A percentile compares a stretch with the other conserved stretches of the same genome.
phyloP scores from a whole-genome alignment of 2,329 filamentous ascomycete species.

The Aspergillus nomiae region DNA sequence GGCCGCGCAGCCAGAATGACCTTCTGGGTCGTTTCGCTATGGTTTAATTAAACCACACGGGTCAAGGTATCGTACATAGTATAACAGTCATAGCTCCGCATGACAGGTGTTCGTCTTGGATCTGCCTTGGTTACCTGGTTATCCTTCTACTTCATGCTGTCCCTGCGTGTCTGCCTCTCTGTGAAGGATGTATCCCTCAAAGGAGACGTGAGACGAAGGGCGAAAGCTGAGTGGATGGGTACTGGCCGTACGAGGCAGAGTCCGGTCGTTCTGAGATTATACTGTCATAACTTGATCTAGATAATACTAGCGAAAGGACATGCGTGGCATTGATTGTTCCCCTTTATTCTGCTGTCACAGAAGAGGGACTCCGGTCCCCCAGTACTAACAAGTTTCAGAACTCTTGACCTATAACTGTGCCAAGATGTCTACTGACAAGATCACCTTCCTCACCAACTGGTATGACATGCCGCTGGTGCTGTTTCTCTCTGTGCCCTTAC shows the following conservation, averaged over 20 bases:
- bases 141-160: conserved; percentile 5
- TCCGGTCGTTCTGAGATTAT: conserved; percentile 67
- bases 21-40: conserved; percentile 28
- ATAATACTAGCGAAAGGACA: conserved; percentile 87
- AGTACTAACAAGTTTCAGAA: conserved; percentile 28
- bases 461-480: conserved; percentile 44
- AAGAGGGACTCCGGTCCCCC: conserved; percentile 12
- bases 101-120: conserved; percentile 46
- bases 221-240: conserved; percentile 33
- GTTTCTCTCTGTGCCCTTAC: conserved; percentile 5
- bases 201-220: not conserved
- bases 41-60: conserved; percentile 28
- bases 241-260: conserved; percentile 10
- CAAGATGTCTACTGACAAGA: conserved; percentile 80
- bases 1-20: conserved; percentile 27
- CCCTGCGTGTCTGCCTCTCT: conserved; percentile 5
- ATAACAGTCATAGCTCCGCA: conserved; percentile 43
- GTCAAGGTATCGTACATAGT: conserved; percentile 47
- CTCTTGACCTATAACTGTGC: conserved; percentile 43
- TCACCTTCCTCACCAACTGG: conserved; percentile 84
- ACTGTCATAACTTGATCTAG: conserved; percentile 83
- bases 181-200: not conserved
- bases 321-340: conserved; percentile 65
- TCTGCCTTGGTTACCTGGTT: conserved; percentile 5
- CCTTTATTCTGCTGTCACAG: conserved; percentile 32